Percentiles rank a stretch among this genome's conserved stretches.
phyloP scores from a whole-genome alignment of 148 eudicot genomes.

The Fagopyrum esculentum region DNA sequence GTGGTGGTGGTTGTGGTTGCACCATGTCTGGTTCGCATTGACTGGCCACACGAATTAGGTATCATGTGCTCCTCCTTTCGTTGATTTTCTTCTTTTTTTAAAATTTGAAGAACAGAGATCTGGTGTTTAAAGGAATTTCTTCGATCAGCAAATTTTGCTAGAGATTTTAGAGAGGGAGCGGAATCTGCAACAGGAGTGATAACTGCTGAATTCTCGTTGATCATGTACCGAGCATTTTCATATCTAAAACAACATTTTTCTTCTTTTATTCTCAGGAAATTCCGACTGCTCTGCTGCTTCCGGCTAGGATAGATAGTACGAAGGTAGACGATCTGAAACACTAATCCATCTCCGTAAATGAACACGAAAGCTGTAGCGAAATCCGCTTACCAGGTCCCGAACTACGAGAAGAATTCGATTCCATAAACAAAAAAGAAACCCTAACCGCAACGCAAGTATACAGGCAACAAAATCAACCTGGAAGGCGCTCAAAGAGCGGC shows the following conservation, averaged over 20 bases:
- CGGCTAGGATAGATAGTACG: not conserved
- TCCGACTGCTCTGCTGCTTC: not conserved
- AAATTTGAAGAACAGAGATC: not conserved
- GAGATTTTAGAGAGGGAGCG: not conserved
- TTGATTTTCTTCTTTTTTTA: not conserved
- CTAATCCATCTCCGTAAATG: not conserved
- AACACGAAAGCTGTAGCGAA: too few species aligned
- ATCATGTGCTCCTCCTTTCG: not conserved
- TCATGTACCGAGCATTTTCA: not conserved
- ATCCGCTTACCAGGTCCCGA: not conserved
- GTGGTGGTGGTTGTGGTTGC: not conserved
- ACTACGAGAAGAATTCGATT: not conserved
- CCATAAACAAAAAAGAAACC: not conserved
- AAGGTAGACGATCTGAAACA: not conserved
- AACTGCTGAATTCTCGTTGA: not conserved
- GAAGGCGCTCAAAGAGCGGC: constrained; percentile 24
- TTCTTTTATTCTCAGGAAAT: not conserved
- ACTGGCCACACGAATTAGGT: not conserved
- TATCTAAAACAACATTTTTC: not conserved
- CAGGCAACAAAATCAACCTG: constrained; percentile 4
- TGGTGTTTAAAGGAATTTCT: not conserved
- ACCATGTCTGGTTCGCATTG: not conserved
- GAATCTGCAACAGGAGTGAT: not conserved
- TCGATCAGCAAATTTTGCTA: not conserved
- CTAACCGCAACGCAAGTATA: not conserved